Percentiles rank a stretch among this genome's conserved stretches.
These are phyloP conservation scores for Magnusiomyces suaveolens DNA, from an alignment of 1,139 yeast genomes.

Conservation along the genomic window DNA sequence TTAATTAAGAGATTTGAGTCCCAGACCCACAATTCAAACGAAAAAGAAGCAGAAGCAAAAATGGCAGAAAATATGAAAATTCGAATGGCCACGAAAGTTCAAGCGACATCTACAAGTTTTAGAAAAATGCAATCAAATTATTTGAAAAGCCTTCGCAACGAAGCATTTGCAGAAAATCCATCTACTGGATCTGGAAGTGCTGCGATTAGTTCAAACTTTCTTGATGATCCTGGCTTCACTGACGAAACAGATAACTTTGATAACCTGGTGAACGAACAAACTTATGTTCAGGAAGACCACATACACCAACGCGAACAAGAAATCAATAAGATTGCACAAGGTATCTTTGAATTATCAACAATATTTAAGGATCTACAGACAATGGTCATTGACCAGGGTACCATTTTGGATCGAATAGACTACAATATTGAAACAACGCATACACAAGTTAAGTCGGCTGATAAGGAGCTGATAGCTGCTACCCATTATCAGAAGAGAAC, in stretches of 20 bases:
- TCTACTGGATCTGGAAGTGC: neutral
- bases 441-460: constrained; percentile 65
- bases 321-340: constrained; percentile 83
- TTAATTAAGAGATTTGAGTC: constrained; percentile 58
- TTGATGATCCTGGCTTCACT: neutral
- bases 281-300: constrained; percentile 15
- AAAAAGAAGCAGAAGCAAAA: constrained; percentile 41
- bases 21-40: constrained; percentile 36
- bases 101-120: constrained; percentile 64
- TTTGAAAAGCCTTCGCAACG: constrained; percentile 46
- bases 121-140: constrained; percentile 84
- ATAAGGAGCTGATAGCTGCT: constrained; percentile 67
- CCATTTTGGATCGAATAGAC: constrained; percentile 83
- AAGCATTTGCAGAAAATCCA: constrained; percentile 21
- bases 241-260: neutral
- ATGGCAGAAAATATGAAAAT: constrained; percentile 76
- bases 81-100: constrained; percentile 76
- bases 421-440: constrained; percentile 77
- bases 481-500: constrained; percentile 76
- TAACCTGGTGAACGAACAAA: constrained; percentile 4
- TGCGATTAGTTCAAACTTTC: neutral
- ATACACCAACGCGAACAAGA: constrained; percentile 68
- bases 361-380: constrained; percentile 89
- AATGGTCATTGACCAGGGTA: constrained; percentile 91
- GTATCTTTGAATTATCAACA: constrained; percentile 84